Conservation (phyloP, 306 rosid genomes). For the Sicyos edulis region DNA sequence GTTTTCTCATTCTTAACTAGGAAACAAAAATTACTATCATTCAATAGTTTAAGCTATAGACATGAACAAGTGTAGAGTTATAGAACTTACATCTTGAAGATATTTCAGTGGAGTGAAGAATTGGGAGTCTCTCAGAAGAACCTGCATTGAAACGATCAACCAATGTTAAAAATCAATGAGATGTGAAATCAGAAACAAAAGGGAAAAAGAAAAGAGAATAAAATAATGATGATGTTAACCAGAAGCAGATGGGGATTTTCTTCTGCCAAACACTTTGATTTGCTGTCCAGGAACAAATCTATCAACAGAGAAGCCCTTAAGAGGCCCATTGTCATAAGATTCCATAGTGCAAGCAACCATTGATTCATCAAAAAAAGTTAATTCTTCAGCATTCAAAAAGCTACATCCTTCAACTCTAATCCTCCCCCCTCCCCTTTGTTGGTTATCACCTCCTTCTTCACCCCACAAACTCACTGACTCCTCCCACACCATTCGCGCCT, state of each 20-base stretch:
- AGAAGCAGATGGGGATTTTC: conserved; percentile 45
- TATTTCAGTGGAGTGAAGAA: conserved; percentile 44
- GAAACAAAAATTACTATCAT: too few species aligned
- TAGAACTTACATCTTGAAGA: conserved; percentile 50
- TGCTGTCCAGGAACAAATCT: conserved; percentile 81
- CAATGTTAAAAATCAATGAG: conserved; percentile 18
- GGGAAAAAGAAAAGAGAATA: background rate
- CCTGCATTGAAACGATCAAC: conserved; percentile 28
- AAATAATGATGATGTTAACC: background rate
- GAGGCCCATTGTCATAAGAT: conserved; percentile 75
- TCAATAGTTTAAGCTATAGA: too few species aligned
- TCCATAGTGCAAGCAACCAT: conserved; percentile 82
- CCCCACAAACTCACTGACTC: conserved; percentile 87
- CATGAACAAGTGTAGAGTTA: background rate
- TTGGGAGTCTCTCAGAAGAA: conserved; percentile 42
- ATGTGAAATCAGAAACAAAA: background rate
- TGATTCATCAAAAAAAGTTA: conserved; percentile 71
- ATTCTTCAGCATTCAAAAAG: conserved; percentile 73
- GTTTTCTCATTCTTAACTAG: too few species aligned
- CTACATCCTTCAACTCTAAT: conserved; percentile 54
- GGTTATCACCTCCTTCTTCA: conserved; percentile 64
- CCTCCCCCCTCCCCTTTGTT: conserved; percentile 43
- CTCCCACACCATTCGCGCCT: conserved; percentile 83
- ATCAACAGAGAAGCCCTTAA: conserved; percentile 74
- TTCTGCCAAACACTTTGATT: conserved; percentile 88